Percentiles rank a stretch among this genome's conserved stretches.
Conservation (phyloP, 345 rosid species). For the Rhodamnia rubescens region DNA sequence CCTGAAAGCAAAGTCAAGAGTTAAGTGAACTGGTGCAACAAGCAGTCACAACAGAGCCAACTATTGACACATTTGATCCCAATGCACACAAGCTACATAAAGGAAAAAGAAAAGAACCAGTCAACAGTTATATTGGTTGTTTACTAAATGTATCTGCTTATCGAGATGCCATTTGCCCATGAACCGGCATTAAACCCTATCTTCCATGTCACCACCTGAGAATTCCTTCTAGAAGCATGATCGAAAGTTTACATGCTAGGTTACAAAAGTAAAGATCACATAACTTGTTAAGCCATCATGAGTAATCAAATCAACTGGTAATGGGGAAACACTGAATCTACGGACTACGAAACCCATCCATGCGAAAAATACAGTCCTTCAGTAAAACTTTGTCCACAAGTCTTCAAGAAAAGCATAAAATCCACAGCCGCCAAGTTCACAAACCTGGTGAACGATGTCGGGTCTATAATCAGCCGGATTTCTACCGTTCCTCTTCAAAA, state of each 20-base stretch:
- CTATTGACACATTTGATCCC: not conserved
- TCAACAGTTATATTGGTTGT: not conserved
- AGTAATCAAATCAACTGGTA: not conserved
- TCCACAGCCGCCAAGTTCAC: not conserved
- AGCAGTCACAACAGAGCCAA: not conserved
- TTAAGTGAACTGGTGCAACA: not conserved
- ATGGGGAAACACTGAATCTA: not conserved
- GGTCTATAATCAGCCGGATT: conserved; percentile 81
- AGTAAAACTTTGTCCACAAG: not conserved
- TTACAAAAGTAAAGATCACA: not conserved
- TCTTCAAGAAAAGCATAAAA: not conserved
- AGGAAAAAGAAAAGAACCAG: not conserved
- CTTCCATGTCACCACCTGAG: not conserved
- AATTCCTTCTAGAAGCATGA: not conserved
- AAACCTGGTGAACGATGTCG: conserved; percentile 77
- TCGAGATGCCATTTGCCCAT: not conserved
- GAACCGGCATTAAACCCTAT: not conserved
- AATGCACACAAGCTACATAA: not conserved
- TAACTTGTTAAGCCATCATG: not conserved
- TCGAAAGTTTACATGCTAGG: not conserved
- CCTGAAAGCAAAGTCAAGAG: conserved; percentile 22
- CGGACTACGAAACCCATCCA: not conserved
- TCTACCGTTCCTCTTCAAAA: conserved; percentile 58
- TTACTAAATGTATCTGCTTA: not conserved
- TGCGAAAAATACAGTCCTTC: not conserved